Base-by-base conservation (phyloP, 2,329 filamentous ascomycete species). In the Parastagonospora avenae region DNA sequence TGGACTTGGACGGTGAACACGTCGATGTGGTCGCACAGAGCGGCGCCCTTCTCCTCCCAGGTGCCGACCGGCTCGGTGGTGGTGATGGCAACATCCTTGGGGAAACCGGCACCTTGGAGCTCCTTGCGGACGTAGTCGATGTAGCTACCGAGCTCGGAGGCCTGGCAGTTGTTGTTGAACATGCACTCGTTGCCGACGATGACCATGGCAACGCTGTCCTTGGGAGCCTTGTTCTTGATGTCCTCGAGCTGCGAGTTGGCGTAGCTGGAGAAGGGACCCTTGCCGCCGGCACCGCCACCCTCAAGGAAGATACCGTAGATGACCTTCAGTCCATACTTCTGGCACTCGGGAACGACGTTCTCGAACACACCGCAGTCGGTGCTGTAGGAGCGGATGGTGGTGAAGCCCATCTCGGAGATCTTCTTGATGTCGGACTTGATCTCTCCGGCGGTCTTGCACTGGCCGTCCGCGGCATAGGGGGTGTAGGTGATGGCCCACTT, bases 131-230 rank as follows among this genome's bases (percentile, higher is more conserved):
- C 83, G 56, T 83, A 78, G 61, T 72, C 71, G 76, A 97, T 88
- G 76, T 96, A 91, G 37, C 72, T 64, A 55, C 82, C 85, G 48
- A 97, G 88, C 66, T 88, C 77, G 11, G 42, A 45, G 31, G 87
- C 83, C 48, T 82, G 76, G 79, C 82, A 85, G 82, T 82, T 87
- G 56, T 83, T 82, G 79, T 89, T 86, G 81, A 90, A 89, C 74
- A 96, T 79, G 63, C 89, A 87, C 83, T 97, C 93, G 82, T 97
- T 97, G 76, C 91, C 92, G 61, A 96, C 84, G 29, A 94, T 88
- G 59, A 96, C 80, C 66, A 96, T 85, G 71, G 89, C 84, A 61
- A 96, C 88, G 42, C 90, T 83, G 55, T 86, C 82, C 74, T 89
- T 76, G 56, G 77, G 84, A 86, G 91, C 96, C 53, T 74, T 66